Base-by-base conservation (phyloP, 1,284 basidiomycete species). In the Takashimella koratensis region DNA sequence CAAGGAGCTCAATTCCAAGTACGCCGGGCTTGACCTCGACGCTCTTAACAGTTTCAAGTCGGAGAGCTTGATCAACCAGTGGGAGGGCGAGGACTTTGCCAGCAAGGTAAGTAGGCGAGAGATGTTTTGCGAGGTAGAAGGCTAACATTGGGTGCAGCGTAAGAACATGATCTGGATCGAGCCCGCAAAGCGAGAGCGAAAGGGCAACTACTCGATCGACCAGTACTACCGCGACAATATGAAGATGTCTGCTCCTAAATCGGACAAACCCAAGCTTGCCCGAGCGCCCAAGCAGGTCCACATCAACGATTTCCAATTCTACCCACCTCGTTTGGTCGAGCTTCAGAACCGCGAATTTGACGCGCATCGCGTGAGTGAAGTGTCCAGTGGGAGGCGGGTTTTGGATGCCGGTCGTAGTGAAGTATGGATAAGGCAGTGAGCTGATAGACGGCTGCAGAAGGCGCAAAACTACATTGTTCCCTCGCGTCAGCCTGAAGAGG, bases 261-360 rank as follows among this genome's bases (percentile, higher is more conserved):
- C 82, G 1, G 90, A 93, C 58, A 91, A 93, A 71, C 86, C 89
- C 0, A 94, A 91, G 72, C 76, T 91, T 30, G 88, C 90, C 2
- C 81, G 88, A 19, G 89, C 90, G 2, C 94, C 94, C 10, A 95
- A 95, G 75, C 91, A 96, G 75, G 83, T 94, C 54, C 63, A 43
- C 62, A 93, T 90, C 62, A 87, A 95, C 77, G 95, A 98, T 73
- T 97, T 94, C 81, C 95, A 98, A 70, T 98, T 99, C 81, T 97
- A 90, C 79, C 89, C 94, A 2, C 82, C 86, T 0, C 81, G 87
- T 45, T 78, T 98, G 8, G 81, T 84, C 10, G 86, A 87, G 65
- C 78, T 98, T 44, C 93, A 98, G 72, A 90, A 96, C 65, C 84
- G 86, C 53, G 96, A 98, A 74, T 78, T 87, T 26, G 86, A 87